Percentiles rank a stretch among this genome's conserved stretches.
Conservation (phyloP, 495 filamentous ascomycete species). For the Neurospora tetrasperma region DNA sequence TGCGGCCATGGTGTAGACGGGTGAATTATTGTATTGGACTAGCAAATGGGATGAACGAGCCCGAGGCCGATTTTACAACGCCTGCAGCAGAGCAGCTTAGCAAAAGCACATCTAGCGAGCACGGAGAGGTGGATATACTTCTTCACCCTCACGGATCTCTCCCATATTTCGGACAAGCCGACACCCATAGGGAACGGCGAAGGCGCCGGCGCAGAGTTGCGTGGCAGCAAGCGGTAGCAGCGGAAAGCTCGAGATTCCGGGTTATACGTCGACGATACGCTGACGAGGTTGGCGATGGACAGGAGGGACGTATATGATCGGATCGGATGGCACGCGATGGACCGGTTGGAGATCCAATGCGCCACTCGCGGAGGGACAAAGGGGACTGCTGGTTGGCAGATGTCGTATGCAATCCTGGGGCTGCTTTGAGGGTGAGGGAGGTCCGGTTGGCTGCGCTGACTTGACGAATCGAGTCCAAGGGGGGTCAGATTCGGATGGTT, state of each 20-base stretch:
- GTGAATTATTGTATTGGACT: constrained; percentile 4
- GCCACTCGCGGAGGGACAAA: not conserved
- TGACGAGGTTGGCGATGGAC: not conserved
- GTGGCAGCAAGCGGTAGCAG: not conserved
- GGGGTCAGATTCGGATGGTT: not conserved
- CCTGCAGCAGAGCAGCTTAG: constrained; percentile 13
- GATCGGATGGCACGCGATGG: not conserved
- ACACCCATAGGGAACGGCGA: constrained; percentile 17
- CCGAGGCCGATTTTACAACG: constrained; percentile 21
- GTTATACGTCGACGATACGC: not conserved
- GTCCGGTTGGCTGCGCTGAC: not conserved
- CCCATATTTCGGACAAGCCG: constrained; percentile 25
- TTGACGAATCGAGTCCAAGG: not conserved
- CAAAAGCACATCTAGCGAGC: not conserved
- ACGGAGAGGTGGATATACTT: constrained; percentile 8
- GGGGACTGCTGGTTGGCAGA: not conserved
- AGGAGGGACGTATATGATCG: not conserved
- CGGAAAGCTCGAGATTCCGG: not conserved
- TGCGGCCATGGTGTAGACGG: constrained; percentile 28
- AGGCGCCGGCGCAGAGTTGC: not conserved
- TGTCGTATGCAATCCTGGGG: not conserved
- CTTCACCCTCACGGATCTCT: constrained; percentile 26
- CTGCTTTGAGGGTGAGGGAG: not conserved
- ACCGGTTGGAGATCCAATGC: not conserved
- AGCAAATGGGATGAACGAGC: constrained; percentile 9